phyloP scores from a whole-genome alignment of 2,329 filamentous ascomycete genomes.

The Paramyrothecium roridum region DNA sequence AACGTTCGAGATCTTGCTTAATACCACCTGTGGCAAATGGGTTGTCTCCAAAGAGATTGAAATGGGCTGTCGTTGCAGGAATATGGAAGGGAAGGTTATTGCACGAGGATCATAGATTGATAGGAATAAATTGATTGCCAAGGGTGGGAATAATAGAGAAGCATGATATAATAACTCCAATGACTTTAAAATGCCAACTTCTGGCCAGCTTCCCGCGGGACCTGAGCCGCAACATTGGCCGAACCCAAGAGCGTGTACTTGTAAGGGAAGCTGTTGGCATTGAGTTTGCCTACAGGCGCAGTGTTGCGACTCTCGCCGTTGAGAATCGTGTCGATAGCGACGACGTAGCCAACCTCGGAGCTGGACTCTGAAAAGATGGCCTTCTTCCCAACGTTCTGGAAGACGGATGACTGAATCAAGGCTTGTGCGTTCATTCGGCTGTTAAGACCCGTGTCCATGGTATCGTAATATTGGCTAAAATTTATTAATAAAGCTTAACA shows the following conservation, averaged over 20 bases:
- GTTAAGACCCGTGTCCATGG: slow-evolving; percentile 20
- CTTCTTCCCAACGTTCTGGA: slow-evolving; percentile 17
- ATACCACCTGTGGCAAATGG: too few species aligned
- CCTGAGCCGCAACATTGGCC: background rate
- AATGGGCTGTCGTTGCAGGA: too few species aligned
- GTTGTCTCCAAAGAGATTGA: too few species aligned
- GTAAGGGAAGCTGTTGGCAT: slow-evolving; percentile 1
- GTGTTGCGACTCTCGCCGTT: slow-evolving; percentile 1
- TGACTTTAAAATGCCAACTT: background rate
- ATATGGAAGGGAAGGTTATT: too few species aligned
- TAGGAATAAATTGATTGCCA: too few species aligned
- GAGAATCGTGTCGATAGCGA: slow-evolving; percentile 40
- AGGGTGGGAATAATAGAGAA: too few species aligned
- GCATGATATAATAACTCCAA: too few species aligned
- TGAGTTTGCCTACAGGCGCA: background rate
- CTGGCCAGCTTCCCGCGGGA: slow-evolving; percentile 1
- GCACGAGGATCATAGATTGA: too few species aligned
- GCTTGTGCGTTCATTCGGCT: slow-evolving; percentile 17
- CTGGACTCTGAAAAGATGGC: slow-evolving; percentile 60
- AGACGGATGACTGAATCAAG: slow-evolving; percentile 17
- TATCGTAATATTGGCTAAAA: slow-evolving; percentile 16
- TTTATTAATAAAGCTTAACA: fast-evolving
- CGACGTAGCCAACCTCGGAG: slow-evolving; percentile 60
- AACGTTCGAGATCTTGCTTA: too few species aligned
- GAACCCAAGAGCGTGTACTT: background rate